Evolutionary conservation across 2,329 filamentous ascomycete genomes (phyloP).

Genomic region (Phyllosticta capitalensis): DNA sequence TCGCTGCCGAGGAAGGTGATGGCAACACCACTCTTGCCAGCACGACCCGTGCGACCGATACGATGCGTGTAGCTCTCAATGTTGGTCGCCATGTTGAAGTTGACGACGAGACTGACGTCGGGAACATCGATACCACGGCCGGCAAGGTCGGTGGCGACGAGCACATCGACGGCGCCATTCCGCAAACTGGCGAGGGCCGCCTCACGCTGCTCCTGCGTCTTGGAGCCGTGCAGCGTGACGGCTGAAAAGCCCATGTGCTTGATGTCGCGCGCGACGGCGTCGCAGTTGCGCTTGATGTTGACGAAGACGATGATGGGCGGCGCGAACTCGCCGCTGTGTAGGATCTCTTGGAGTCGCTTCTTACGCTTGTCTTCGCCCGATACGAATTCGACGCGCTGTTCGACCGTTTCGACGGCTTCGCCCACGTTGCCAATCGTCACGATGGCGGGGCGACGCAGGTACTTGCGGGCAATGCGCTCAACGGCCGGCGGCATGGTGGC

Average conservation of each 20-base stretch:
- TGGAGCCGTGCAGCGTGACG: slow-evolving; percentile 88
- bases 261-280: slow-evolving; percentile 87
- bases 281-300: slow-evolving; percentile 99
- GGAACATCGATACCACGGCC: slow-evolving; percentile 96
- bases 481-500: slow-evolving; percentile 92
- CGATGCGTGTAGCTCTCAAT: slow-evolving; percentile 98
- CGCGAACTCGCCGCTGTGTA: slow-evolving; percentile 67
- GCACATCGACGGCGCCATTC: slow-evolving; percentile 68
- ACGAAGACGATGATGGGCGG: slow-evolving; percentile 98
- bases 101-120: slow-evolving; percentile 89
- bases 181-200: slow-evolving; percentile 80
- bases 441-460: slow-evolving; percentile 83
- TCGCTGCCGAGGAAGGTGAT: slow-evolving; percentile 93
- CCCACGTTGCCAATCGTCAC: slow-evolving; percentile 91
- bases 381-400: slow-evolving; percentile 91
- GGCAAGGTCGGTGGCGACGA: slow-evolving; percentile 91
- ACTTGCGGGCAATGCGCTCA: slow-evolving; percentile 94
- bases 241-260: slow-evolving; percentile 85
- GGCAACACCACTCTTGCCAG: slow-evolving; percentile 89
- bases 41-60: slow-evolving; percentile 98
- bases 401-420: slow-evolving; percentile 94
- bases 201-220: slow-evolving; percentile 97
- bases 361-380: slow-evolving; percentile 90
- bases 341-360: slow-evolving; percentile 87
- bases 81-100: slow-evolving; percentile 96